These are phyloP conservation scores for Chlorella sp. DNA, from an alignment of 139 green algal genomes.

Conservation along the genomic window DNA sequence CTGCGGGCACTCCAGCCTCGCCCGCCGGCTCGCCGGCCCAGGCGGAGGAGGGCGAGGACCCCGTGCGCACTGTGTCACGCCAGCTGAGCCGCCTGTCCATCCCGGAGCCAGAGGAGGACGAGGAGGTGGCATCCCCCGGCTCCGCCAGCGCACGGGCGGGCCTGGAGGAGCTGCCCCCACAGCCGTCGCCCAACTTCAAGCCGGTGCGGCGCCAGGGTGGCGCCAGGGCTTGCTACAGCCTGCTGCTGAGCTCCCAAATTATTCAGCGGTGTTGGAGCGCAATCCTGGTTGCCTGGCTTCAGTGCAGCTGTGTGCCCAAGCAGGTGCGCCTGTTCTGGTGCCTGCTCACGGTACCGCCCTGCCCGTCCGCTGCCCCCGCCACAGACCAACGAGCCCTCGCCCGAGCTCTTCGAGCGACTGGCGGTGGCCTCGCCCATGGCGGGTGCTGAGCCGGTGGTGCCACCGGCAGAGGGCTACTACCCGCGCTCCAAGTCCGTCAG, in stretches of 20 bases:
- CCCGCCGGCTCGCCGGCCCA: background rate
- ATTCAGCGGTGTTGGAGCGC: too few species aligned
- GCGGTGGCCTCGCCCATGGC: background rate
- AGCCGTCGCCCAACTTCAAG: slow-evolving; percentile 13
- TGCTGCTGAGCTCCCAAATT: background rate
- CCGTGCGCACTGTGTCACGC: background rate
- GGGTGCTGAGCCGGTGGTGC: background rate
- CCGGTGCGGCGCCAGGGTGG: background rate
- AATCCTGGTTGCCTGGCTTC: background rate
- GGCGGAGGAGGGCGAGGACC: background rate
- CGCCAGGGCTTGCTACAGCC: background rate
- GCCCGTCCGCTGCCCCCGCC: too few species aligned
- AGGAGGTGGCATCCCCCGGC: background rate
- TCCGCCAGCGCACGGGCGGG: background rate
- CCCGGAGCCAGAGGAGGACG: background rate
- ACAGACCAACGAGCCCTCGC: slow-evolving; percentile 17
- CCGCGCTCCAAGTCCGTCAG: slow-evolving; percentile 17
- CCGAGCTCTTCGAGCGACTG: slow-evolving; percentile 15
- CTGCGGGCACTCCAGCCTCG: too few species aligned
- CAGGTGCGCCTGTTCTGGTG: background rate
- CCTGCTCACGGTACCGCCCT: background rate
- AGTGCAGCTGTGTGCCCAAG: background rate
- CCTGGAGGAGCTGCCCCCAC: background rate
- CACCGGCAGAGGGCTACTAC: background rate
- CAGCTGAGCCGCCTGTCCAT: slow-evolving; percentile 23